Conservation (phyloP, 257 asterid species). For the Ilex aquifolium region DNA sequence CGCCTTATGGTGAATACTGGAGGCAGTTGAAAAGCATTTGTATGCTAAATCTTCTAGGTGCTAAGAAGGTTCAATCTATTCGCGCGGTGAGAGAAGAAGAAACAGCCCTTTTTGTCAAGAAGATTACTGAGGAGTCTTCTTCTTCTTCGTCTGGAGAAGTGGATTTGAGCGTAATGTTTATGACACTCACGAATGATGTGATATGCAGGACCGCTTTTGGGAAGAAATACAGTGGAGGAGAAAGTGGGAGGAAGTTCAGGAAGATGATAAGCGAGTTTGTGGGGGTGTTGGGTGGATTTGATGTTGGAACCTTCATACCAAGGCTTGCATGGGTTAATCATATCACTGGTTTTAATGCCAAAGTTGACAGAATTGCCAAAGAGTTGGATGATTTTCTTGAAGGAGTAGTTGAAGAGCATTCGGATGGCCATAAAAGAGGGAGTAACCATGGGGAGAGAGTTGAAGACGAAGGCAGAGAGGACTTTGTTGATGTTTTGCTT, state of each 20-base stretch:
- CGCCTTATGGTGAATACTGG: conserved; percentile 1
- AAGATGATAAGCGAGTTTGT: conserved; percentile 16
- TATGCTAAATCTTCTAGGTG: background rate
- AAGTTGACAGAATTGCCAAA: conserved; percentile 23
- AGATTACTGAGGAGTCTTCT: background rate
- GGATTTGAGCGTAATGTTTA: conserved; percentile 21
- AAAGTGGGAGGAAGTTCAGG: conserved; percentile 27
- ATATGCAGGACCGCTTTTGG: conserved; percentile 27
- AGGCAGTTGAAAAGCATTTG: background rate
- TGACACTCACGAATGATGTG: conserved; percentile 19
- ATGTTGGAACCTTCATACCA: conserved; percentile 30
- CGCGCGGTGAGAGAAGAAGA: background rate
- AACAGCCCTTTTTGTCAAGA: background rate
- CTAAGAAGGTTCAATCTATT: background rate
- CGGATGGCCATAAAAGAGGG: background rate
- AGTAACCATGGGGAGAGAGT: conserved; percentile 15
- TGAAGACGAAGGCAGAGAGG: too few relatives aligned
- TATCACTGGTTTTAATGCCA: conserved; percentile 25
- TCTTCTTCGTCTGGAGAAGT: background rate
- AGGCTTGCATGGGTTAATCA: conserved; percentile 32
- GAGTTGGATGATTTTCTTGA: conserved; percentile 32
- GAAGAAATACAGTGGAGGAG: conserved; percentile 21
- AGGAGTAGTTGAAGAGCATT: conserved; percentile 20
- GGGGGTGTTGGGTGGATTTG: conserved; percentile 18
- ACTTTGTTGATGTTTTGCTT: too few relatives aligned